Percentiles rank a stretch among this genome's conserved stretches.
Evolutionary conservation across 768 basidiomycete species (phyloP).

Genomic region (Fomitopsis serialis): DNA sequence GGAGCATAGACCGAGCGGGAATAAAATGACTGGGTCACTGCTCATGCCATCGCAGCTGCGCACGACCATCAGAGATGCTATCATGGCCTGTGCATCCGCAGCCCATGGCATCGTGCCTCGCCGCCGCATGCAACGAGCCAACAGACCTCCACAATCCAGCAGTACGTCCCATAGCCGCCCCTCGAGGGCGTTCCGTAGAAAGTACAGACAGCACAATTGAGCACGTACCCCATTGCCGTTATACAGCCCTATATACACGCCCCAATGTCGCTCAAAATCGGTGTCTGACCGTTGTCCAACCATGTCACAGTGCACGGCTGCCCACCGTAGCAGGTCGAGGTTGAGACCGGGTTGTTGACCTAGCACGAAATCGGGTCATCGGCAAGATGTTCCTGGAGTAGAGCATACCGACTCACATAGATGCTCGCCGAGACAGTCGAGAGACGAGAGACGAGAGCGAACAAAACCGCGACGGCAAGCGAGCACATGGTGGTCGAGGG

Average conservation of each 20-base stretch:
- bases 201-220: too few relatives aligned
- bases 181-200: too few relatives aligned
- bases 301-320: constrained; percentile 51
- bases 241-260: constrained; percentile 51
- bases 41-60: background rate
- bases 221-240: constrained; percentile 46
- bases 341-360: constrained; percentile 41
- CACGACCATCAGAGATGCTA: background rate
- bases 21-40: too few relatives aligned
- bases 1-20: too few relatives aligned
- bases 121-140: background rate
- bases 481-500: background rate
- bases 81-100: background rate
- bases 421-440: background rate
- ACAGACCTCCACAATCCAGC: too few relatives aligned
- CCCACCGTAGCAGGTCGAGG: constrained; percentile 47
- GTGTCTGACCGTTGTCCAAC: constrained; percentile 56
- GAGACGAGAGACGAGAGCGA: background rate
- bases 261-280: constrained; percentile 47
- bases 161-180: background rate
- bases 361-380: constrained; percentile 14
- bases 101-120: background rate
- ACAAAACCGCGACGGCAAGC: background rate
- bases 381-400: background rate
- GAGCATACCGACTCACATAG: background rate